phyloP scores from a whole-genome alignment of 1,284 basidiomycete species.

The Rhodotorula sp. region DNA sequence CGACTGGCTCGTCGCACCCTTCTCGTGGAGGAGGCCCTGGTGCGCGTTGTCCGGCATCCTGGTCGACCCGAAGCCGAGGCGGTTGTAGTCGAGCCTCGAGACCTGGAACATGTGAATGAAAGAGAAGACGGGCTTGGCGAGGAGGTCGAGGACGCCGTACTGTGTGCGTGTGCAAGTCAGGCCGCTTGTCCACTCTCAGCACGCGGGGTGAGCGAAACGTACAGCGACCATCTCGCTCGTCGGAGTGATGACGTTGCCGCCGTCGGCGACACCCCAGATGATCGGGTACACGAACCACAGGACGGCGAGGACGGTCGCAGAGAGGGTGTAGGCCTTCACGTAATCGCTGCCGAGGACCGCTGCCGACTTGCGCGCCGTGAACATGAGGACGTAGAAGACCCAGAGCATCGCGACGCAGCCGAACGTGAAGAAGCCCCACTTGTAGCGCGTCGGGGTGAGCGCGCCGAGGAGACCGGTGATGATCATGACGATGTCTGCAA shows the following conservation, averaged over 20 bases:
- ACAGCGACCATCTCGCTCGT: conserved; percentile 38
- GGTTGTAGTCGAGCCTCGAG: conserved; percentile 45
- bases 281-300: conserved; percentile 60
- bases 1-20: conserved; percentile 3
- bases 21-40: conserved; percentile 23
- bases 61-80: conserved; percentile 41
- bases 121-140: conserved; percentile 60
- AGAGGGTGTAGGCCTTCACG: conserved; percentile 53
- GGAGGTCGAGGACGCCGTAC: conserved; percentile 63
- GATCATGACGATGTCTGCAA: conserved; percentile 56
- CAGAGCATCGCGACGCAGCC: conserved; percentile 57
- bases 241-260: conserved; percentile 56
- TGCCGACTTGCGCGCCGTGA: conserved; percentile 50
- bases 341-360: conserved; percentile 52
- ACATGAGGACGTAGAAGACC: conserved; percentile 55
- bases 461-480: conserved; percentile 60
- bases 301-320: conserved; percentile 54
- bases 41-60: conserved; percentile 32
- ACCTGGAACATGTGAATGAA: conserved; percentile 50
- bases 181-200: too few species aligned
- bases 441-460: conserved; percentile 59
- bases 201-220: background rate
- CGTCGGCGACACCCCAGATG: conserved; percentile 56
- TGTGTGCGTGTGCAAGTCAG: conserved; percentile 47
- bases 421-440: conserved; percentile 53